Base-by-base conservation (phyloP, 306 rosid species). In the Quercus aquifolioides region DNA sequence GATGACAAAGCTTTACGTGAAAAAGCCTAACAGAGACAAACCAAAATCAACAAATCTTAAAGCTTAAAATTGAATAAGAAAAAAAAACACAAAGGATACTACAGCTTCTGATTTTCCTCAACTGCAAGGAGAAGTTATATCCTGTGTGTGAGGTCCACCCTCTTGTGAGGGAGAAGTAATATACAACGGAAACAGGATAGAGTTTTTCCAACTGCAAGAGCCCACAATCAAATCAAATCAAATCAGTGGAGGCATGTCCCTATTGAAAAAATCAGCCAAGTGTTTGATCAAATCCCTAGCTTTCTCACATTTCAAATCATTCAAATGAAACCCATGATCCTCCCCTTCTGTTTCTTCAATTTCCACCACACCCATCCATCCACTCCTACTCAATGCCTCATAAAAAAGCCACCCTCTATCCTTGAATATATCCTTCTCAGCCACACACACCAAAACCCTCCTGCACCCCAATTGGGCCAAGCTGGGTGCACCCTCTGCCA, bases 371-470 rank as follows among this genome's bases (percentile, higher is more conserved):
- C 84, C 84, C 26, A 63, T 0, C 86, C 88, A 82, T 21, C 84
- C 80, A 28, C 88, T 80, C 67, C 74, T 15, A 56, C 88, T 57
- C 84, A 80, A 67, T 0, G 80, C 55, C 46, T 80, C 76, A 5
- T 68, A 83, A 64, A 80, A 83, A 52, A 80, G 63, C 87, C 81
- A 56, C 26, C 86, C 87, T 59, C 84, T 76, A 18, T 83, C 86
- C 68, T 57, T 83, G 23, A 80, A 2, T 30, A 83, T 43, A 62
- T 87, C 91, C 26, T 78, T 87, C 87, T 83, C 87, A 6, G 80
- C 89, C 84, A 85, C 82, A 73, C 83, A 83, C 49, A 78, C 82
- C 67, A 78, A 49, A 43, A 88, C 87, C 55, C 87, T 88, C 71
- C 69, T 62, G 38, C 86, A 85, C 5, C 84, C 84, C 69, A 88